Conservation (phyloP, 768 basidiomycete genomes). For the Tricholoma bakamatsutake region DNA sequence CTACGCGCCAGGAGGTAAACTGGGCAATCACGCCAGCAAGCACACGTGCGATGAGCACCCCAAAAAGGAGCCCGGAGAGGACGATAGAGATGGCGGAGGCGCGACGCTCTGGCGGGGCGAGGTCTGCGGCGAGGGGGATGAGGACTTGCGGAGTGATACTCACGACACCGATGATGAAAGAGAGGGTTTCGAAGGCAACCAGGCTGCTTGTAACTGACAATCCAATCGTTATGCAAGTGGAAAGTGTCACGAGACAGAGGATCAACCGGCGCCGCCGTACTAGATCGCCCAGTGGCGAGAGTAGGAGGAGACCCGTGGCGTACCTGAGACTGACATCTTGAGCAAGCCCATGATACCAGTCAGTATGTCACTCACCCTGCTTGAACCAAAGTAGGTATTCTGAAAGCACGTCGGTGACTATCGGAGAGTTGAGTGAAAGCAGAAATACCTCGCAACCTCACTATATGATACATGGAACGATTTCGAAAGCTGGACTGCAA, state of each 20-base stretch:
- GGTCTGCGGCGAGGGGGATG: slow-evolving; percentile 72
- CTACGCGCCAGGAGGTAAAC: slow-evolving; percentile 64
- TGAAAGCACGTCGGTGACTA: slow-evolving; percentile 18
- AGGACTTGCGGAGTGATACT: slow-evolving; percentile 79
- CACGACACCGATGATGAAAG: slow-evolving; percentile 63
- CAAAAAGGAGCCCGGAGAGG: slow-evolving; percentile 60
- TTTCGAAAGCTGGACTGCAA: slow-evolving; percentile 36
- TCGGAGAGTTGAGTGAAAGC: slow-evolving; percentile 1
- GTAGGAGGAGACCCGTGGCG: slow-evolving; percentile 63
- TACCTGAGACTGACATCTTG: slow-evolving; percentile 38
- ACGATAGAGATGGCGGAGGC: slow-evolving; percentile 76
- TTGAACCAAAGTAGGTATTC: slow-evolving; percentile 62
- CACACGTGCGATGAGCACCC: slow-evolving; percentile 69
- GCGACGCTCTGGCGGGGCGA: slow-evolving; percentile 68
- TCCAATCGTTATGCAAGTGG: slow-evolving; percentile 61
- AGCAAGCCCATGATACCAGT: background rate
- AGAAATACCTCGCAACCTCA: slow-evolving; percentile 32
- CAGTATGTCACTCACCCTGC: slow-evolving; percentile 44
- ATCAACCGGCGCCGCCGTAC: slow-evolving; percentile 70
- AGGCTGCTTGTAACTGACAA: slow-evolving; percentile 58
- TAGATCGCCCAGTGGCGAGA: slow-evolving; percentile 81
- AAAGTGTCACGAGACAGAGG: slow-evolving; percentile 47
- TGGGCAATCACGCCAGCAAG: slow-evolving; percentile 72
- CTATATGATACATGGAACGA: slow-evolving; percentile 32
- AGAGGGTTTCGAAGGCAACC: slow-evolving; percentile 56